phyloP scores from a whole-genome alignment of 2,329 filamentous ascomycete species.

The Fusarium euwallaceae region DNA sequence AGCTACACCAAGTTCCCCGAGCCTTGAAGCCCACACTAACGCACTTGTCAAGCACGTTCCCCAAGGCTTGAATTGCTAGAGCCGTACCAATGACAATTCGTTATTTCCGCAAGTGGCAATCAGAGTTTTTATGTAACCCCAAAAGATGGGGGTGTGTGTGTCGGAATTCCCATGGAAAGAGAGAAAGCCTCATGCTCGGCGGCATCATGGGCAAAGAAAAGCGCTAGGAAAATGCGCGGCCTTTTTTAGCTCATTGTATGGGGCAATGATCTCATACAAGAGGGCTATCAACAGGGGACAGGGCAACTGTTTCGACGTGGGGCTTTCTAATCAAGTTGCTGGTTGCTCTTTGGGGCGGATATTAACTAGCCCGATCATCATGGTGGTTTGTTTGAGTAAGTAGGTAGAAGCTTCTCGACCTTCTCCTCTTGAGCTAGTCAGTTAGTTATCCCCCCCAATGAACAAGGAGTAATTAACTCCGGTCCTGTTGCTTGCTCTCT shows the following conservation, averaged over 20 bases:
- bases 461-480: background rate
- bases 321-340: slow-evolving; percentile 6
- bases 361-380: background rate
- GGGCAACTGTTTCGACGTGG: slow-evolving; percentile 18
- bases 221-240: slow-evolving; percentile 19
- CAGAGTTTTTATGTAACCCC: background rate
- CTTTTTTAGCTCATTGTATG: slow-evolving; percentile 37
- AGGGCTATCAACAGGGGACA: slow-evolving; percentile 5
- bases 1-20: background rate
- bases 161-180: background rate
- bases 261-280: slow-evolving; percentile 41
- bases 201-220: background rate
- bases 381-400: background rate
- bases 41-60: background rate
- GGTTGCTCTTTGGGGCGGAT: slow-evolving; percentile 11
- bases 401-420: slow-evolving; percentile 35
- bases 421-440: background rate
- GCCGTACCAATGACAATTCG: slow-evolving; percentile 25
- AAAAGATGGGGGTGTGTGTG: background rate
- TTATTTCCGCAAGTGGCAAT: background rate
- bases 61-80: background rate
- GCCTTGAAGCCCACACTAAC: too few species aligned
- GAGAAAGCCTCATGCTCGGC: slow-evolving; percentile 9
- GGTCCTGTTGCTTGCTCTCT: background rate
- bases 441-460: slow-evolving; percentile 1